Evolutionary conservation across 306 rosid genomes (phyloP), one percentile per base, ranked within the genome.

Genomic region (Gynostemma pentaphyllum): DNA sequence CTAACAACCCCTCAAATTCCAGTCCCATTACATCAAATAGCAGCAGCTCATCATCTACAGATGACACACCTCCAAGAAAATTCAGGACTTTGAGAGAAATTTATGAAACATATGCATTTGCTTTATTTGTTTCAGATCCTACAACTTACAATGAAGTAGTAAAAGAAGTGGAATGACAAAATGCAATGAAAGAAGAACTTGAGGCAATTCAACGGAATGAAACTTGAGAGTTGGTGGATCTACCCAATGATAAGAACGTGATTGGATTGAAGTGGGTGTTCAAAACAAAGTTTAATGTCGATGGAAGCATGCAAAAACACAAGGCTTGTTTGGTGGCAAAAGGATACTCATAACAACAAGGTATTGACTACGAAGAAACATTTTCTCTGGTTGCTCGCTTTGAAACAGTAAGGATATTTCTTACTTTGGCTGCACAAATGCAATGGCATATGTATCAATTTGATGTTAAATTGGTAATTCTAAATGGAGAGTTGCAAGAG

Each of bases 41-140:
- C n/a, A n/a, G n/a, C n/a, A n/a, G n/a, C n/a, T n/a, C n/a, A n/a
- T 44, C 54, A 64, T 45, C 40, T 18, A n/a, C 12, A 22, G 64
- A 36, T 30, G 68, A 45, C 14, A 42, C 51, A 14, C 65, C 24
- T 37, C 67, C 34, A 62, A 62, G 51, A 42, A 62, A 23, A 19
- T 62, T 42, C 9, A 23, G 40, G 8, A 11, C 54, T 2, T 64
- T 64, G 12, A 44, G 13, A 10, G 68, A 64, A 9, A 45, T 64
- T 0, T 64, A 64, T 44, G 68, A 63, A 22, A 21, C n/a, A n/a
- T n/a, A 42, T 12, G 3, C 22, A 41, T 26, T 21, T 21, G 68
- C 36, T 22, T 46, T 40, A 21, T 9, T 21, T 63, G 39, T 44
- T 41, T 23, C 53, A 1, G 54, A 64, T 6, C 52, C 54, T 22